phyloP scores from a whole-genome alignment of 2,329 filamentous ascomycete species.

The Pseudogymnoascus sp. region DNA sequence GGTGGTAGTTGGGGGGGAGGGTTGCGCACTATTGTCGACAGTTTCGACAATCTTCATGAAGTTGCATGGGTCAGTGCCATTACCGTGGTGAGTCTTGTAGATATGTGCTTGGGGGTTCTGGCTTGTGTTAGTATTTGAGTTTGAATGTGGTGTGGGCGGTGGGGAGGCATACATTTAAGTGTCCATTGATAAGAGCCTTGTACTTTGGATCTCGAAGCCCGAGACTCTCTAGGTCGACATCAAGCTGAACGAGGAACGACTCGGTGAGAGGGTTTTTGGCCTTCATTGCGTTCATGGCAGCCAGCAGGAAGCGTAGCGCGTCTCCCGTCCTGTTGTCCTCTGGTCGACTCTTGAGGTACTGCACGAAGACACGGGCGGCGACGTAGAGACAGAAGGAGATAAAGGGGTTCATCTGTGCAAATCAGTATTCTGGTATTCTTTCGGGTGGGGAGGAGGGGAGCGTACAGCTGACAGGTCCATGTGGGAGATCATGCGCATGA shows the following conservation, averaged over 20 bases:
- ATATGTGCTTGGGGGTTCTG: slow-evolving; percentile 8
- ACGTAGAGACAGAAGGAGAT: slow-evolving; percentile 94
- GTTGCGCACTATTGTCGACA: slow-evolving; percentile 30
- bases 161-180: slow-evolving; percentile 21
- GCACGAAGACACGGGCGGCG: slow-evolving; percentile 88
- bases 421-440: slow-evolving; percentile 14
- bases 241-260: slow-evolving; percentile 87
- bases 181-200: slow-evolving; percentile 45
- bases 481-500: slow-evolving; percentile 93
- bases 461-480: slow-evolving; percentile 75
- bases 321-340: slow-evolving; percentile 72
- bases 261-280: slow-evolving; percentile 84
- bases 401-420: slow-evolving; percentile 81
- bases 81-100: slow-evolving; percentile 28
- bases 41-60: slow-evolving; percentile 63
- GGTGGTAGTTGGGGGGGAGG: neutral
- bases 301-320: slow-evolving; percentile 81
- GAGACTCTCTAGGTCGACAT: slow-evolving; percentile 78
- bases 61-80: slow-evolving; percentile 39
- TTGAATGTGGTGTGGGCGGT: slow-evolving; percentile 12
- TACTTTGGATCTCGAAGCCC: slow-evolving; percentile 53
- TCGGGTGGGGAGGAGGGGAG: slow-evolving; percentile 10
- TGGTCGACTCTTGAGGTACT: slow-evolving; percentile 90
- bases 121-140: slow-evolving; percentile 13
- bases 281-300: slow-evolving; percentile 85